These are phyloP conservation scores for Starmera amethionina DNA, from an alignment of 805 yeast genomes.

Conservation along the genomic window DNA sequence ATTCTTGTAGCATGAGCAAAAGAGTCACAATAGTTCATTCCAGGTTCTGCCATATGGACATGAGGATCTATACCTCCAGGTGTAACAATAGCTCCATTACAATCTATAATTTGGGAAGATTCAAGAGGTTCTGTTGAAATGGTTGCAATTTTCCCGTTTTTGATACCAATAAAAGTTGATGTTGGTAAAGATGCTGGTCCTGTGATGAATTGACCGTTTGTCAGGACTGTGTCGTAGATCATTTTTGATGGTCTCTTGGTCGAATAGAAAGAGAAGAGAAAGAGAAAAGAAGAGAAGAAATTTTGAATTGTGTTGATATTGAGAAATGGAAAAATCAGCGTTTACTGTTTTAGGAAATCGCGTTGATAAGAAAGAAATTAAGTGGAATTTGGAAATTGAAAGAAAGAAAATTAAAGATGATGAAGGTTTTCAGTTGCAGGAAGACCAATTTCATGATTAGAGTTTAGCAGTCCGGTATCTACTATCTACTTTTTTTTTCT, in stretches of 20 bases:
- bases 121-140: conserved; percentile 22
- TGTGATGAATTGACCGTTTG: conserved; percentile 22
- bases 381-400: too few relatives aligned
- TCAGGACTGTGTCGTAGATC: not conserved
- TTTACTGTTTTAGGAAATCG: too few relatives aligned
- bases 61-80: conserved; percentile 46
- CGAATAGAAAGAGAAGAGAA: too few relatives aligned
- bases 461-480: too few relatives aligned
- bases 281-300: too few relatives aligned
- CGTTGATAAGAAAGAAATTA: too few relatives aligned
- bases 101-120: conserved; percentile 28
- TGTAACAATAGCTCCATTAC: conserved; percentile 36
- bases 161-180: conserved; percentile 30
- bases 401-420: too few relatives aligned
- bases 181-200: conserved; percentile 23
- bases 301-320: too few relatives aligned
- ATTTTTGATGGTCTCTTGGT: not conserved
- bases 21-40: conserved; percentile 32
- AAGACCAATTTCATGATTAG: too few relatives aligned
- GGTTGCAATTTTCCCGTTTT: conserved; percentile 27
- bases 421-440: too few relatives aligned
- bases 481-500: too few relatives aligned
- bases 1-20: conserved; percentile 34
- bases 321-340: too few relatives aligned
- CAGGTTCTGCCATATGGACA: conserved; percentile 36